Base-by-base conservation (phyloP, 164 flowering plant genomes). In the Magnolia kwangsiensis region DNA sequence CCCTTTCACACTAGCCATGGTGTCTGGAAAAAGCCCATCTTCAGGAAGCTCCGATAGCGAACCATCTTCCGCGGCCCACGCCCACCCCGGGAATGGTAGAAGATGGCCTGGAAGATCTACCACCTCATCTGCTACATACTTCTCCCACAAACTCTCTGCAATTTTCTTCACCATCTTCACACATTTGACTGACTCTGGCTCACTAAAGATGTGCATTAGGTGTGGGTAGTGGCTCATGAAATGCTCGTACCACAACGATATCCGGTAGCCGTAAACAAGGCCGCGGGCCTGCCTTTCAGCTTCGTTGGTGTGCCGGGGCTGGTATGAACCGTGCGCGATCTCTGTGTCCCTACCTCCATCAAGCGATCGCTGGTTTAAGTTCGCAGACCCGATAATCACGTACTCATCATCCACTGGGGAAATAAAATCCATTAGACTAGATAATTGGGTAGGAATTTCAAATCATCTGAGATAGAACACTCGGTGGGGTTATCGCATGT, bases 291-390 rank as follows among this genome's bases (percentile, higher is more conserved):
- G 78, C 14, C 79, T 50, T 0, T 20, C 63, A 2, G 72, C 67
- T 20, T 84, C 77, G 51, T 71, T 72, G 59, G 89, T 49, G 69
- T 89, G 91, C 21, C 82, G 23, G 1, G 96, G 96, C 51, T 91
- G 93, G 80, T 77, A 91, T 20, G 81, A 92, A 18, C 96, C 96
- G 86, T 89, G 88, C 5, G 93, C 93, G n/a, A 91, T 90, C 86
- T 91, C 96, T 0, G 91, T 67, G 78, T 91, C 96, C 75, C 93
- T 82, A 1, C 77, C 87, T 19, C 93, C 96, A 31, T 87, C 92
- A 89, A 91, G 89, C 59, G 96, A 91, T 65, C 93, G 86, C 63
- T 91, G 90, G 77, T 91, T 91, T 75, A 91, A 87, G 84, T 91
- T 91, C n/a, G 96, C 93, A 0, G 96, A 91, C 70, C 96, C 93